Percentiles rank a stretch among this genome's conserved stretches.
These are phyloP conservation scores for Pichia kluyveri DNA, from an alignment of 805 yeast species.

Conservation along the genomic window DNA sequence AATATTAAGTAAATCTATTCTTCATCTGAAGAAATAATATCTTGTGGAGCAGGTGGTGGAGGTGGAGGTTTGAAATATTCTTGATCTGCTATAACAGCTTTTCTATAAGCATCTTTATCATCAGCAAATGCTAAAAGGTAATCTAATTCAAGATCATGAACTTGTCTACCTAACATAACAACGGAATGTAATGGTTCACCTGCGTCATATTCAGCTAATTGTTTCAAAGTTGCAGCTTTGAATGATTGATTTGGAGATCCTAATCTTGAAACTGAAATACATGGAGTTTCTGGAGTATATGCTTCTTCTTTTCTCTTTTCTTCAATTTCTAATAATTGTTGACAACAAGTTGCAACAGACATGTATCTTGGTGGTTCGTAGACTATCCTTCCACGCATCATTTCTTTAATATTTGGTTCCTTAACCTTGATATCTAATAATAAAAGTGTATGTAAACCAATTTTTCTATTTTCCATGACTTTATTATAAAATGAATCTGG, in stretches of 20 bases:
- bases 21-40: conserved; percentile 11
- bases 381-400: conserved; percentile 85
- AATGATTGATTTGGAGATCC: conserved; percentile 81
- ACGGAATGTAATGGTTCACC: conserved; percentile 94
- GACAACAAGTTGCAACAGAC: conserved; percentile 84
- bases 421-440: conserved; percentile 90
- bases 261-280: conserved; percentile 84
- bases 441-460: conserved; percentile 86
- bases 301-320: conserved; percentile 67
- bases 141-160: conserved; percentile 87
- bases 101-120: conserved; percentile 41
- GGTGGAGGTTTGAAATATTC: conserved; percentile 46
- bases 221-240: conserved; percentile 75
- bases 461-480: conserved; percentile 76
- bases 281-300: conserved; percentile 81
- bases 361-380: conserved; percentile 97
- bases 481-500: conserved; percentile 94
- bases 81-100: conserved; percentile 46
- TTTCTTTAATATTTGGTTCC: conserved; percentile 89
- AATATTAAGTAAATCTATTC: conserved; percentile 1
- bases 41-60: conserved; percentile 10
- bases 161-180: conserved; percentile 84
- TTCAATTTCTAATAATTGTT: conserved; percentile 82
- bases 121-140: conserved; percentile 71
- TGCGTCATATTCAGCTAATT: conserved; percentile 73